phyloP scores from a whole-genome alignment of 139 green algal genomes.

The Haematococcus lacustris region DNA sequence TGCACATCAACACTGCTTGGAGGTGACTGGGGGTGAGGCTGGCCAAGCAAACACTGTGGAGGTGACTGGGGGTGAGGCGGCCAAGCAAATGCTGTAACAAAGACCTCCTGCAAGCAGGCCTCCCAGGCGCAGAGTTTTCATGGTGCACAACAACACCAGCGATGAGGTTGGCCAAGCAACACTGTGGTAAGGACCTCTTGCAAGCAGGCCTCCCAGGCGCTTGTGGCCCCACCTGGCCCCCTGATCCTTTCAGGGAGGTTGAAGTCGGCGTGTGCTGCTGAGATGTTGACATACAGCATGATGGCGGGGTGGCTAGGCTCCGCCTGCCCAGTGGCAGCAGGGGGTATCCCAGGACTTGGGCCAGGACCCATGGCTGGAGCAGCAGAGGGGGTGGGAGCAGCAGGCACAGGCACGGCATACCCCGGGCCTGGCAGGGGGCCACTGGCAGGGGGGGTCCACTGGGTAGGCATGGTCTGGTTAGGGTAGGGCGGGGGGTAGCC shows the following conservation, averaged over 20 bases:
- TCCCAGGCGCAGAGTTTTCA: background rate
- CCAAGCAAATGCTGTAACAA: background rate
- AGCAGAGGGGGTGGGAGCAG: too few relatives aligned
- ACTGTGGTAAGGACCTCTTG: background rate
- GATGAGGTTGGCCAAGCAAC: background rate
- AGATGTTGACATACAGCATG: constrained; percentile 6
- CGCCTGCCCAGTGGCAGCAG: too few relatives aligned
- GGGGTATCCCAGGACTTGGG: too few relatives aligned
- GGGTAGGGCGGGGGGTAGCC: too few relatives aligned
- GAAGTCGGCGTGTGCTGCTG: background rate
- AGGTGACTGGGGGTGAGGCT: background rate
- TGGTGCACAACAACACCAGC: background rate
- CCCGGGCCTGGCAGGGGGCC: too few relatives aligned
- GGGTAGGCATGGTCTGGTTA: too few relatives aligned
- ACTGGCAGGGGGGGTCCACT: too few relatives aligned
- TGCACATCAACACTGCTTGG: background rate
- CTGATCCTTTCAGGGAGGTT: constrained; percentile 4
- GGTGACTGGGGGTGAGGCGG: too few relatives aligned
- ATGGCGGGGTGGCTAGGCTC: background rate
- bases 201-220: background rate
- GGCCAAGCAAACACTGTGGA: too few relatives aligned
- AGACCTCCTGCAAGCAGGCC: background rate
- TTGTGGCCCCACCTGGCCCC: constrained; percentile 1
- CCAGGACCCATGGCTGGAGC: too few relatives aligned
- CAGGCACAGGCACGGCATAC: too few relatives aligned